Evolutionary conservation across 768 basidiomycete genomes (phyloP).

Genomic region (Tricholoma sp.): DNA sequence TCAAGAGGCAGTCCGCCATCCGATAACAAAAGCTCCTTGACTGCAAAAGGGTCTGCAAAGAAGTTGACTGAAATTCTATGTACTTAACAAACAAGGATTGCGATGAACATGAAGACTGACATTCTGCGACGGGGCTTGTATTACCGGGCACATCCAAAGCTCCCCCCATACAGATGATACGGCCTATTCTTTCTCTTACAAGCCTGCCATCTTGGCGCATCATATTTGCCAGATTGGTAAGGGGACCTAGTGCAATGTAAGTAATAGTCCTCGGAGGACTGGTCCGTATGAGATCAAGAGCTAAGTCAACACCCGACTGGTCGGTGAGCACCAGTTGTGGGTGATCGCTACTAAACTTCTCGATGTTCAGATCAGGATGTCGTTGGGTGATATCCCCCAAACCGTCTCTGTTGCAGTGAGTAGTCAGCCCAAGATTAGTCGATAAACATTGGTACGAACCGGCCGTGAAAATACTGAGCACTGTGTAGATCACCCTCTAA

Average conservation of each 20-base stretch:
- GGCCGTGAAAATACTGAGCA: constrained; percentile 85
- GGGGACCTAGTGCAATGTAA: constrained; percentile 70
- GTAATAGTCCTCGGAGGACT: constrained; percentile 52
- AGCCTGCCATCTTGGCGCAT: constrained; percentile 49
- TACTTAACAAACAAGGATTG: constrained; percentile 2
- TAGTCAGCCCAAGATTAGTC: not conserved
- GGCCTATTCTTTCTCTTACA: constrained; percentile 56
- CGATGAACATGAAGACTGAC: constrained; percentile 36
- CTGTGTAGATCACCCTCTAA: constrained; percentile 66
- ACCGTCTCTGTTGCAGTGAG: constrained; percentile 51
- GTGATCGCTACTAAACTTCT: constrained; percentile 20
- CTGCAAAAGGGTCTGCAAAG: constrained; percentile 85
- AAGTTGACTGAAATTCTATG: constrained; percentile 57
- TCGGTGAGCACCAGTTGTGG: constrained; percentile 43
- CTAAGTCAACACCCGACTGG: constrained; percentile 47
- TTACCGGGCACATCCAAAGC: constrained; percentile 91
- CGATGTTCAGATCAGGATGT: constrained; percentile 59
- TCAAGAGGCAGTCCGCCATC: constrained; percentile 52
- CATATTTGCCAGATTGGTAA: constrained; percentile 75
- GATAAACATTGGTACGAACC: constrained; percentile 31
- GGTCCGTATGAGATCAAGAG: constrained; percentile 48
- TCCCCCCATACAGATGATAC: constrained; percentile 91
- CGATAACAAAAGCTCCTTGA: constrained; percentile 55
- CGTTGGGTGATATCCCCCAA: constrained; percentile 53
- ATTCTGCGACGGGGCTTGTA: constrained; percentile 76